These are phyloP conservation scores for Rutstroemia sydowiana DNA, from an alignment of 2,329 filamentous ascomycete genomes.

Conservation along the genomic window DNA sequence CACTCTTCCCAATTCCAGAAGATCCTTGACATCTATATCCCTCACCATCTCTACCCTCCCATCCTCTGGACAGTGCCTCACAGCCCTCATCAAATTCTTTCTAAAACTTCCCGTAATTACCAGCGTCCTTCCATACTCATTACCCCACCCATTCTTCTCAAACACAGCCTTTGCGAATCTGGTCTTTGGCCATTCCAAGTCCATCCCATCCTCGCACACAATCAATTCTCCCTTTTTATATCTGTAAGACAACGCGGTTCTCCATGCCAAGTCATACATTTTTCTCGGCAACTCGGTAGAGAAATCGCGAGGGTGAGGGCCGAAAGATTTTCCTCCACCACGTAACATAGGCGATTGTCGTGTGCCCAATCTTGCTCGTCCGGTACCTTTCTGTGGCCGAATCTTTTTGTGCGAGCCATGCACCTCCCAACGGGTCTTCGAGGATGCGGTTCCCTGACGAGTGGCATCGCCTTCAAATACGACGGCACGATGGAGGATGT, in stretches of 20 bases:
- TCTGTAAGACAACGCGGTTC: conserved; percentile 86
- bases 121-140: conserved; percentile 57
- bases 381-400: conserved; percentile 78
- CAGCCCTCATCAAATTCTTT: conserved; percentile 56
- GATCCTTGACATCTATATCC: conserved; percentile 94
- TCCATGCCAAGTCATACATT: conserved; percentile 92
- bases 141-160: conserved; percentile 60
- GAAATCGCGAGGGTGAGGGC: conserved; percentile 91
- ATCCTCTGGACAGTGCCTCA: conserved; percentile 53
- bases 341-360: conserved; percentile 73
- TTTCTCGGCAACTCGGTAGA: conserved; percentile 75
- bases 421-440: conserved; percentile 77
- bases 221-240: conserved; percentile 82
- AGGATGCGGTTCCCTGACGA: conserved; percentile 76
- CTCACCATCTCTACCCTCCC: conserved; percentile 61
- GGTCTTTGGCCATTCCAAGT: conserved; percentile 46
- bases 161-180: conserved; percentile 63
- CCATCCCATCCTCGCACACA: conserved; percentile 71
- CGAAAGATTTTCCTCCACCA: conserved; percentile 82
- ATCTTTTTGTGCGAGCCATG: conserved; percentile 78
- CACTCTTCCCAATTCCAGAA: conserved; percentile 76
- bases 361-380: conserved; percentile 69
- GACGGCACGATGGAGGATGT: conserved; percentile 87
- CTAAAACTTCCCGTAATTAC: conserved; percentile 61
- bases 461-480: conserved; percentile 87